Percentiles rank a stretch among this genome's conserved stretches.
phyloP scores from a whole-genome alignment of 2,329 filamentous ascomycete species.

The Diaporthe humulicola region DNA sequence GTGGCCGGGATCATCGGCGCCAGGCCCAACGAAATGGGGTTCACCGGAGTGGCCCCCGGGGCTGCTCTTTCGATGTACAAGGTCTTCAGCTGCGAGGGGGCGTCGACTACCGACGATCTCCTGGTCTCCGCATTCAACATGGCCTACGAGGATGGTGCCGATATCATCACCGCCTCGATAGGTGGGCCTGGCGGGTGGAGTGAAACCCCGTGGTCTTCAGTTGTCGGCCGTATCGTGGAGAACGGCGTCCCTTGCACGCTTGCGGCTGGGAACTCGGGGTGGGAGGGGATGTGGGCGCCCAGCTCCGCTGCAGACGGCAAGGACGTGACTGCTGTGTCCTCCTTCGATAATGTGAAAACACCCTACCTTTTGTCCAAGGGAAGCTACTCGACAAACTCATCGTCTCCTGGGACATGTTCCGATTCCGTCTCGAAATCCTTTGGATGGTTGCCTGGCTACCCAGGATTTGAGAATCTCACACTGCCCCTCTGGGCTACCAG shows the following conservation, averaged over 20 bases:
- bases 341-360: slow-evolving; percentile 43
- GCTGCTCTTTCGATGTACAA: slow-evolving; percentile 57
- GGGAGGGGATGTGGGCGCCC: slow-evolving; percentile 43
- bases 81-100: slow-evolving; percentile 50
- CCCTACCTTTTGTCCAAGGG: slow-evolving; percentile 41
- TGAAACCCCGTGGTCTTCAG: slow-evolving; percentile 45
- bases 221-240: slow-evolving; percentile 47
- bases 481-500: slow-evolving; percentile 47
- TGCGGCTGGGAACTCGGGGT: slow-evolving; percentile 47
- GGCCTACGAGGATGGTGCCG: slow-evolving; percentile 56
- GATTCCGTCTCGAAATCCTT: slow-evolving; percentile 28
- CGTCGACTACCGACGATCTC: slow-evolving; percentile 51
- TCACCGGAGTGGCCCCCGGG: slow-evolving; percentile 57
- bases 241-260: slow-evolving; percentile 47
- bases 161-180: slow-evolving; percentile 50
- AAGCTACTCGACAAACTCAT: slow-evolving; percentile 38
- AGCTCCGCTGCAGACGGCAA: slow-evolving; percentile 45
- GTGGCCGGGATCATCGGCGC: slow-evolving; percentile 62
- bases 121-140: slow-evolving; percentile 57
- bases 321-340: slow-evolving; percentile 44
- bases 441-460: slow-evolving; percentile 40
- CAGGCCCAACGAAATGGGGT: slow-evolving; percentile 52
- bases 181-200: slow-evolving; percentile 48
- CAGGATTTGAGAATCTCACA: slow-evolving; percentile 37
- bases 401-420: slow-evolving; percentile 20